Percentiles rank a stretch among this genome's conserved stretches.
phyloP scores from a whole-genome alignment of 371 early-diverging fungal species.

The Apophysomyces sp. region DNA sequence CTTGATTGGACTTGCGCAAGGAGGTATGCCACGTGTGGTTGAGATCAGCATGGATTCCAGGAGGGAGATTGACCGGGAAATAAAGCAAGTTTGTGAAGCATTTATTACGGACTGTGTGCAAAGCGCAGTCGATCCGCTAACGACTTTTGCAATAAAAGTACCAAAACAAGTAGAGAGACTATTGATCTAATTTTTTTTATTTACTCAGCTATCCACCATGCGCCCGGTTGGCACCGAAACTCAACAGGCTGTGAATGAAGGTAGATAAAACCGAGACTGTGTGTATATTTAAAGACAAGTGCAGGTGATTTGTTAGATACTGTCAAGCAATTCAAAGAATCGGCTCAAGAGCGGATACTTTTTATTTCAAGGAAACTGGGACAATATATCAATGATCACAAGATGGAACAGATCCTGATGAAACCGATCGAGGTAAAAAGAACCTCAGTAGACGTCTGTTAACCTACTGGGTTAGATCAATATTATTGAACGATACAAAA shows the following conservation, averaged over 20 bases:
- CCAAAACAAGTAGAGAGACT: conserved; percentile 13
- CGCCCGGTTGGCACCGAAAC: conserved; percentile 16
- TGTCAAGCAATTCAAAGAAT: conserved; percentile 53
- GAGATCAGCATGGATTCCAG: conserved; percentile 59
- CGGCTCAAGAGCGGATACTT: conserved; percentile 51
- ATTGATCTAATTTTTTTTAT: conserved; percentile 23
- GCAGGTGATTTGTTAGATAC: conserved; percentile 11
- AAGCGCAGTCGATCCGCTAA: conserved; percentile 63
- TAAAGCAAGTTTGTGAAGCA: conserved; percentile 74
- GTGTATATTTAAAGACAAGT: not conserved
- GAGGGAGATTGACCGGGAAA: conserved; percentile 66
- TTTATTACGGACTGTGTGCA: conserved; percentile 70
- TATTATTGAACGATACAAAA: conserved; percentile 67
- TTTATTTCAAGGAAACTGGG: conserved; percentile 58
- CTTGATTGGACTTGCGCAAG: conserved; percentile 54
- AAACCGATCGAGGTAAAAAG: conserved; percentile 65
- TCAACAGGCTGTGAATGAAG: conserved; percentile 7
- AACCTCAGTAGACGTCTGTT: not conserved
- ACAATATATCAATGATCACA: conserved; percentile 72
- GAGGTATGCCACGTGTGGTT: conserved; percentile 60
- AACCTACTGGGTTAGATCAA: conserved; percentile 43
- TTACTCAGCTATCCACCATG: conserved; percentile 28
- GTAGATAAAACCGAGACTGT: not conserved
- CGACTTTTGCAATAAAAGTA: conserved; percentile 71
- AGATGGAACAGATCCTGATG: conserved; percentile 73